These are phyloP conservation scores for Alternaria gaisen DNA, from an alignment of 2,329 filamentous ascomycete genomes.

Conservation along the genomic window DNA sequence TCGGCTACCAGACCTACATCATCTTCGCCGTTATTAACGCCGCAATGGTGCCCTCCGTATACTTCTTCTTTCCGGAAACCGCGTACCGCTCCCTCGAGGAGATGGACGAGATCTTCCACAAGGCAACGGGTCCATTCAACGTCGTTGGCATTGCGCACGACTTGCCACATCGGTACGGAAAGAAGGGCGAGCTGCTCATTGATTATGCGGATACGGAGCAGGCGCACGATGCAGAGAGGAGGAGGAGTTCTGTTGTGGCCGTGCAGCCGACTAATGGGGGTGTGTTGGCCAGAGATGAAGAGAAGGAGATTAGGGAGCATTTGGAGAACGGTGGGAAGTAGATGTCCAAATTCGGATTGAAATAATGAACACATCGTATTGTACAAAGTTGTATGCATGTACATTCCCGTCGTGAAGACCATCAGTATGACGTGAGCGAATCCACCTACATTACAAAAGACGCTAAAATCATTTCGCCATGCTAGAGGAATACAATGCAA, in stretches of 20 bases:
- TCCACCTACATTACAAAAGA: neutral
- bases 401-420: neutral
- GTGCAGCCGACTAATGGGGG: conserved; percentile 9
- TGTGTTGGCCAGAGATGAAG: conserved; percentile 10
- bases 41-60: conserved; percentile 64
- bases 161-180: conserved; percentile 65
- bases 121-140: conserved; percentile 59
- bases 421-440: neutral
- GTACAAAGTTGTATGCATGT: neutral
- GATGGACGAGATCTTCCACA: conserved; percentile 70
- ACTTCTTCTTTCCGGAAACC: conserved; percentile 70
- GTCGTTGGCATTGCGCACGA: conserved; percentile 61
- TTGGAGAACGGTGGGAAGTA: conserved; percentile 7
- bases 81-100: conserved; percentile 56
- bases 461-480: neutral
- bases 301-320: conserved; percentile 14
- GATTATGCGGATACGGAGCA: conserved; percentile 57
- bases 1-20: conserved; percentile 65
- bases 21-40: conserved; percentile 67
- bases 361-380: neutral
- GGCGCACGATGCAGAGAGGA: conserved; percentile 38
- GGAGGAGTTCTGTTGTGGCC: conserved; percentile 39
- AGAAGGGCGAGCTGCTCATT: conserved; percentile 66
- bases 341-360: neutral
- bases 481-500: neutral